Conservation (phyloP, 2,329 filamentous ascomycete species). For the Chrysosphaeria jannelii region DNA sequence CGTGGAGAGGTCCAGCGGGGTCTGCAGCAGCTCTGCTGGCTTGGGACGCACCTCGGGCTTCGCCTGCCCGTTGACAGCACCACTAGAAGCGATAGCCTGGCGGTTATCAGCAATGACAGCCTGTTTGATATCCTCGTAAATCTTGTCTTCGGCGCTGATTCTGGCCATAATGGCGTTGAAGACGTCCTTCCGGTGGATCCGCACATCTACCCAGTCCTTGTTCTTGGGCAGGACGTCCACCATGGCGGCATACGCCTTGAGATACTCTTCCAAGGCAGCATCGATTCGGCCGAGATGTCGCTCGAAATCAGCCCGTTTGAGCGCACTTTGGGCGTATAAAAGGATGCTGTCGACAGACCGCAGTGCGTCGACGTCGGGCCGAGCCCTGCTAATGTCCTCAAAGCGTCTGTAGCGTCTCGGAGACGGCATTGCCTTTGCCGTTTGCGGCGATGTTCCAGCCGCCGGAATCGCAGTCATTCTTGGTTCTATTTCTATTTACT, state of each 20-base stretch:
- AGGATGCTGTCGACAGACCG: slow-evolving; percentile 23
- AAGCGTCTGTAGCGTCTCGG: slow-evolving; percentile 3
- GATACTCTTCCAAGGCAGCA: slow-evolving; percentile 53
- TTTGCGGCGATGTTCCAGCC: no score
- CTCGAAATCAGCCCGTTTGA: slow-evolving; percentile 28
- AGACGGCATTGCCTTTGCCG: neutral
- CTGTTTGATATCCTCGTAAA: slow-evolving; percentile 26
- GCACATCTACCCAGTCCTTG: slow-evolving; percentile 37
- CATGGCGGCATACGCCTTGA: slow-evolving; percentile 52
- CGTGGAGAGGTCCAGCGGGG: slow-evolving; percentile 23
- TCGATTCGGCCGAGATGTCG: slow-evolving; percentile 37
- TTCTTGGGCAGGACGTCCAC: slow-evolving; percentile 49
- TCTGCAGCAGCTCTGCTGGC: slow-evolving; percentile 17
- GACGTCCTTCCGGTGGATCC: slow-evolving; percentile 19
- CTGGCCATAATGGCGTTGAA: slow-evolving; percentile 20
- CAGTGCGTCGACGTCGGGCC: slow-evolving; percentile 14
- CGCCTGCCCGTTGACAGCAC: slow-evolving; percentile 4
- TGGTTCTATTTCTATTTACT: no score
- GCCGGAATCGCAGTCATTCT: no score
- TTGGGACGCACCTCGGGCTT: slow-evolving; percentile 31
- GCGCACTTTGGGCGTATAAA: slow-evolving; percentile 18
- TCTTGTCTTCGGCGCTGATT: slow-evolving; percentile 15
- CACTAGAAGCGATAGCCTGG: slow-evolving; percentile 4
- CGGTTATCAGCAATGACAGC: slow-evolving; percentile 32
- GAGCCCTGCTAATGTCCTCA: slow-evolving; percentile 4